Conservation (phyloP, 2,329 filamentous ascomycete species). For the Botrytis byssoidea region DNA sequence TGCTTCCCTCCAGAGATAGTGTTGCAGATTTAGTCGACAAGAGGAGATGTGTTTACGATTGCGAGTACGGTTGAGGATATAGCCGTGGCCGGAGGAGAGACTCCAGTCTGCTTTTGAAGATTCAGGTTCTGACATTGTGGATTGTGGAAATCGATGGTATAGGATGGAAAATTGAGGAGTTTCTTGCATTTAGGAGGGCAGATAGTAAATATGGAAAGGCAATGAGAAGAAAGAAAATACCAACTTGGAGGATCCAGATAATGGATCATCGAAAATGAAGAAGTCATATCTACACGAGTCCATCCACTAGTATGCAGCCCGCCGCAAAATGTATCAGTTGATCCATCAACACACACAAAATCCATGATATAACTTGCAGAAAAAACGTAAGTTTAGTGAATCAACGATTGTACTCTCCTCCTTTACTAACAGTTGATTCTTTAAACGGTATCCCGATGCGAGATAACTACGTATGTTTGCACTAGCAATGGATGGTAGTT, state of each 20-base stretch:
- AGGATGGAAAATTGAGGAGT: neutral
- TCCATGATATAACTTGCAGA: neutral
- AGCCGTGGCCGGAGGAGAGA: neutral
- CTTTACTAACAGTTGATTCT: neutral
- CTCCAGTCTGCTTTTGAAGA: constrained; percentile 1
- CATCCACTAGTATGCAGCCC: neutral
- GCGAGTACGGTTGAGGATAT: neutral
- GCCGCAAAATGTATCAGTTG: neutral
- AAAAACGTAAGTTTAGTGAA: neutral
- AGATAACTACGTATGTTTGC: neutral
- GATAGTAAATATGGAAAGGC: neutral
- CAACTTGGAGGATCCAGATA: neutral
- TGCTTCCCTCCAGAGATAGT: constrained; percentile 15
- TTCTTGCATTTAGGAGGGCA: neutral
- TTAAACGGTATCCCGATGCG: neutral
- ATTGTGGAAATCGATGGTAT: neutral
- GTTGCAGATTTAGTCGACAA: constrained; percentile 11
- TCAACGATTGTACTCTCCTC: too few relatives aligned
- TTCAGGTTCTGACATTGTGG: neutral
- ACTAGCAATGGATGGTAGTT: neutral
- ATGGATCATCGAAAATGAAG: neutral
- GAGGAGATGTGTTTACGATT: neutral
- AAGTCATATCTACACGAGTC: neutral
- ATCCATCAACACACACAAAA: neutral
- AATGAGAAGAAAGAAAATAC: neutral